These are phyloP conservation scores for Aspergillus conjunctus DNA, from an alignment of 495 filamentous ascomycete species.

Conservation along the genomic window DNA sequence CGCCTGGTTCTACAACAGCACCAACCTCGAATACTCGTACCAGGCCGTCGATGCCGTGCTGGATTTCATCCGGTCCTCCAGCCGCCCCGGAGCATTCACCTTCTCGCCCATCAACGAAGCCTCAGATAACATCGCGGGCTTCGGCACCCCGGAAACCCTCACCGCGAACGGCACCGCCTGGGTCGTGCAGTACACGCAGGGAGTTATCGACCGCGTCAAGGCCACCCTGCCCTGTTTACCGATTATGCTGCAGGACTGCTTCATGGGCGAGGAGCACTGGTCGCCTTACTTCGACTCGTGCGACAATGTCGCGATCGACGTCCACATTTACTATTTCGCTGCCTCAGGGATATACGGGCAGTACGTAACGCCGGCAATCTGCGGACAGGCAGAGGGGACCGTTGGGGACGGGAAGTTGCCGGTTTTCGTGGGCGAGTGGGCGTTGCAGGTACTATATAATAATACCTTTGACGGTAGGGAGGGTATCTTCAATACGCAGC, in stretches of 20 bases:
- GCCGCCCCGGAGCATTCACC: conserved; percentile 26
- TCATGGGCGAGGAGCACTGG: conserved; percentile 31
- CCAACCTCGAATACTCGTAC: conserved; percentile 26
- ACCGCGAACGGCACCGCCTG: conserved; percentile 25
- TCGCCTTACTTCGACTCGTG: conserved; percentile 19
- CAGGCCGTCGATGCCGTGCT: conserved; percentile 28
- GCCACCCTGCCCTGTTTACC: conserved; percentile 20
- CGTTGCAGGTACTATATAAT: conserved; percentile 23
- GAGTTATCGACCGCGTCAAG: conserved; percentile 20
- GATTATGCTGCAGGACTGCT: conserved; percentile 35
- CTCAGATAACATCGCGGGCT: conserved; percentile 25
- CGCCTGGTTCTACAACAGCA: conserved; percentile 31
- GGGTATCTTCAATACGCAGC: conserved; percentile 25
- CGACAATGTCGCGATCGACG: conserved; percentile 32
- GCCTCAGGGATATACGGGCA: conserved; percentile 8
- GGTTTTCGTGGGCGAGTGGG: conserved; percentile 33
- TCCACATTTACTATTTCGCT: conserved; percentile 33
- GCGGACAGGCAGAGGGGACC: conserved; percentile 19
- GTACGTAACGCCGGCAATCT: conserved; percentile 25
- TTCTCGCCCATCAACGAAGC: conserved; percentile 35
- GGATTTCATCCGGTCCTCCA: conserved; percentile 24
- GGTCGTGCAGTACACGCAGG: conserved; percentile 25
- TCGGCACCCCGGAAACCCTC: conserved; percentile 28
- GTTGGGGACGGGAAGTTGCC: conserved; percentile 33
- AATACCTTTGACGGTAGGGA: conserved; percentile 24